Conservation (phyloP, 202 grass and related monocot species). For the Bolboschoenoplectus hybrid region DNA sequence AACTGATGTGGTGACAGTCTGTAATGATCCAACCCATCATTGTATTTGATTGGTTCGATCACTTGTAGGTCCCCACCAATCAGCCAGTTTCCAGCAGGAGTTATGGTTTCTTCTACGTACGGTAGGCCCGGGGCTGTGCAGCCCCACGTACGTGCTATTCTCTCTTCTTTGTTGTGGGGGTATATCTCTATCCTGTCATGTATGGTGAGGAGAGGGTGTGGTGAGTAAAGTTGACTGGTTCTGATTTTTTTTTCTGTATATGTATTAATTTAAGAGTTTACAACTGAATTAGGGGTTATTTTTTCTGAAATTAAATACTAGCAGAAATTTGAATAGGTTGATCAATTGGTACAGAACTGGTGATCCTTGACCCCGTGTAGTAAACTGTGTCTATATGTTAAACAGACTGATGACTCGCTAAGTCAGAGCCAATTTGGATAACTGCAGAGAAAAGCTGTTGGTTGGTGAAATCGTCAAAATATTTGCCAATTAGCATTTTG, state of each 20-base stretch:
- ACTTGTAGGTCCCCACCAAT: conserved; percentile 91
- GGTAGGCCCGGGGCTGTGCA: conserved; percentile 80
- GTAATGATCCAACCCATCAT: conserved; percentile 88
- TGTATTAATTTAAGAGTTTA: background rate
- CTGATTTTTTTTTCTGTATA: background rate
- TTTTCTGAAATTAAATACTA: background rate
- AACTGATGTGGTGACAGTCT: conserved; percentile 79
- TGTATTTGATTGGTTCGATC: conserved; percentile 80
- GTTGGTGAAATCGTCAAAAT: background rate
- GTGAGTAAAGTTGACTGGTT: conserved; percentile 2
- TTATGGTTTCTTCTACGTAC: conserved; percentile 82
- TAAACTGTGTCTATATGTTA: background rate
- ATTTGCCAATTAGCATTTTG: background rate
- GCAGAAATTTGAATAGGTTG: background rate
- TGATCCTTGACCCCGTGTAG: background rate
- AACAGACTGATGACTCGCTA: background rate
- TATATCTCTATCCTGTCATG: conserved; percentile 77
- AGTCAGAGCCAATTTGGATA: background rate
- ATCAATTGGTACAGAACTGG: background rate
- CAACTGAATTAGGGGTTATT: background rate
- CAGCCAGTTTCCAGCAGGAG: conserved; percentile 71
- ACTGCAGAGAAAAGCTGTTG: background rate
- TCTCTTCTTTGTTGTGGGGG: conserved; percentile 97
- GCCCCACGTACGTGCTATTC: conserved; percentile 88
- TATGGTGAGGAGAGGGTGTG: background rate